Percentiles rank a stretch among this genome's conserved stretches.
These are phyloP conservation scores for Chrysochromulina tobinii DNA, from an alignment of 78 protist species.

Conservation along the genomic window DNA sequence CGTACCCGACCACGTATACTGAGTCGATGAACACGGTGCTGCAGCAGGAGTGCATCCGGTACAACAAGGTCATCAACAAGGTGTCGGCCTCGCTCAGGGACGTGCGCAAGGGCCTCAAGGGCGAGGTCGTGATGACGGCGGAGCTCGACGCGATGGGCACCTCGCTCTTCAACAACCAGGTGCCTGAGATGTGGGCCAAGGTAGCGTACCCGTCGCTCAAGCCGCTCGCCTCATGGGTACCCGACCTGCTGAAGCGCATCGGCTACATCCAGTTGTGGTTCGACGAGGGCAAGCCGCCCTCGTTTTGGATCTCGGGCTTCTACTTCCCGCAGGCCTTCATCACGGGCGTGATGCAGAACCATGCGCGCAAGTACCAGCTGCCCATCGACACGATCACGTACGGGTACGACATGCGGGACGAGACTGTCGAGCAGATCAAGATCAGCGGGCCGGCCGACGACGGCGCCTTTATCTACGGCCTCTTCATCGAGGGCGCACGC, in stretches of 20 bases:
- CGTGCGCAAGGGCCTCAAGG: conserved; percentile 67
- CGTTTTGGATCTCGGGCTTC: conserved; percentile 83
- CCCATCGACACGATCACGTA: conserved; percentile 71
- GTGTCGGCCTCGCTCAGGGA: conserved; percentile 40
- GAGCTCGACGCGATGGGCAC: conserved; percentile 73
- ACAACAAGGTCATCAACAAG: conserved; percentile 58
- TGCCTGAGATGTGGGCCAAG: conserved; percentile 45
- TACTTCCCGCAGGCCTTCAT: conserved; percentile 91
- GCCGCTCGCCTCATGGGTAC: conserved; percentile 78
- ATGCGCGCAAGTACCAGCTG: conserved; percentile 53
- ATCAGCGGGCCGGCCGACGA: not conserved
- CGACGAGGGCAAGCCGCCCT: conserved; percentile 56
- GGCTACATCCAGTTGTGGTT: conserved; percentile 65
- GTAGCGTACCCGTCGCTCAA: conserved; percentile 74
- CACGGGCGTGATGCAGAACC: conserved; percentile 82
- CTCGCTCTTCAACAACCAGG: conserved; percentile 46
- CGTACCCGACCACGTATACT: conserved; percentile 53
- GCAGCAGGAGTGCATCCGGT: conserved; percentile 75
- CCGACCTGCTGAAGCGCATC: conserved; percentile 41
- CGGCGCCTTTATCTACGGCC: not conserved
- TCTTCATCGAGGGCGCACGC: conserved; percentile 45
- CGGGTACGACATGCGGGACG: not conserved
- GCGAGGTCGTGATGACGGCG: conserved; percentile 70
- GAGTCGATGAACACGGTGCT: conserved; percentile 80
- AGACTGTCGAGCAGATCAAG: not conserved